These are phyloP conservation scores for Solanum chilense DNA, from an alignment of 257 asterid genomes.

Conservation along the genomic window DNA sequence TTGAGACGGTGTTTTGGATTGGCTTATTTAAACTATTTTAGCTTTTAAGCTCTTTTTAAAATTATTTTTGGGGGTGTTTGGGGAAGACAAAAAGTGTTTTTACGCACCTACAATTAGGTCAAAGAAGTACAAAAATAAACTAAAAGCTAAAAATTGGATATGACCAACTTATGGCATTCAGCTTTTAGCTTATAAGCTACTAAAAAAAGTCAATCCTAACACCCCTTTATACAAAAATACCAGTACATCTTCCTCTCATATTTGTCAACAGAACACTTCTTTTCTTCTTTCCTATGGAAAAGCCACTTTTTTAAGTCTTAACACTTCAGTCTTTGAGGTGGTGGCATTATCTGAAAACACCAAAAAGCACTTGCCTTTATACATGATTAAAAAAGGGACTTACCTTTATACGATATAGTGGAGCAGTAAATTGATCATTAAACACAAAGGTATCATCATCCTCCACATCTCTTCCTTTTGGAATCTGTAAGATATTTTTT, in stretches of 20 bases:
- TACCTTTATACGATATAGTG: slow-evolving; percentile 80
- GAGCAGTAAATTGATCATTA: slow-evolving; percentile 74
- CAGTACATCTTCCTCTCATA: neutral
- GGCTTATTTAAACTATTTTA: neutral
- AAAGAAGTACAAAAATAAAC: neutral
- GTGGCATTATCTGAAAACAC: neutral
- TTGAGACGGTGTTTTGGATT: neutral
- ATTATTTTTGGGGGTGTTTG: neutral
- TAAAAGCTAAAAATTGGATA: neutral
- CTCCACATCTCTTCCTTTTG: slow-evolving; percentile 35
- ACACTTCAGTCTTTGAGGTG: neutral
- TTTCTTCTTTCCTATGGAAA: neutral
- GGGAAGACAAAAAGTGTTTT: neutral
- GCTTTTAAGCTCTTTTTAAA: neutral
- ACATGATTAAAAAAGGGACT: neutral
- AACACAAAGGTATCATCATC: slow-evolving; percentile 69
- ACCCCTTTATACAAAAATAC: neutral
- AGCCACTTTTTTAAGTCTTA: neutral
- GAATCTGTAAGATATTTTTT: neutral
- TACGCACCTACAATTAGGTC: neutral
- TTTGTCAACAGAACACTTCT: neutral
- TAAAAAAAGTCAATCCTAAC: neutral
- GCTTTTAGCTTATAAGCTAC: neutral
- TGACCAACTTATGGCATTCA: neutral
- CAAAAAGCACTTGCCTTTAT: neutral